Percentiles rank a stretch among this genome's conserved stretches.
These are phyloP conservation scores for Leucoagaricus sp. DNA, from an alignment of 1,284 basidiomycete species.

Conservation along the genomic window DNA sequence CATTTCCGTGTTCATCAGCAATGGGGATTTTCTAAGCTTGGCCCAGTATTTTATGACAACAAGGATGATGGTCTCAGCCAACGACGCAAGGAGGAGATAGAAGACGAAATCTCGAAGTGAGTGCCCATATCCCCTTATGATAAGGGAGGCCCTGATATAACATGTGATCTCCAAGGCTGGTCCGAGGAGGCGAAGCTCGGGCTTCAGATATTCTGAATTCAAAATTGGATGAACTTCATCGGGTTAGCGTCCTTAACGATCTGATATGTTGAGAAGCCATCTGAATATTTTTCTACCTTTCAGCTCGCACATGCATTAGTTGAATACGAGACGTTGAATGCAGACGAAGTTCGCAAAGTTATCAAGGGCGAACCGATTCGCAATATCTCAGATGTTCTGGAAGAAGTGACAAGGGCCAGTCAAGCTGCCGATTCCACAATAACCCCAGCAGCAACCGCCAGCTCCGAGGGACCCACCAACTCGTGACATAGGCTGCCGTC, in stretches of 20 bases:
- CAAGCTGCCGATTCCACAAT: not conserved
- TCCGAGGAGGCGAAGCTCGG: constrained; percentile 74
- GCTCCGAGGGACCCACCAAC: not conserved
- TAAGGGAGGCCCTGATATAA: constrained; percentile 15
- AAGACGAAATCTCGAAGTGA: constrained; percentile 79
- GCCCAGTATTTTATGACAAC: constrained; percentile 80
- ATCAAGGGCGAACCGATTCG: constrained; percentile 80
- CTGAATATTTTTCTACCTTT: constrained; percentile 3
- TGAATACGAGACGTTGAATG: constrained; percentile 91
- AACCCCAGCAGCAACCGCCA: not conserved
- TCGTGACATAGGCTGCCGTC: not conserved
- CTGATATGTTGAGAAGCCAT: constrained; percentile 2
- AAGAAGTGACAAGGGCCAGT: constrained; percentile 47
- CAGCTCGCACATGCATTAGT: constrained; percentile 88
- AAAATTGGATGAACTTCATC: constrained; percentile 80
- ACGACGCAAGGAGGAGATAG: constrained; percentile 78
- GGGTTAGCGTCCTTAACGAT: constrained; percentile 45
- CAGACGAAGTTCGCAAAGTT: constrained; percentile 84
- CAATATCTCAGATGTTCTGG: constrained; percentile 61
- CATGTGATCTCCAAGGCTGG: constrained; percentile 49
- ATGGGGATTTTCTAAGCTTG: constrained; percentile 89
- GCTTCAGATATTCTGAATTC: constrained; percentile 69
- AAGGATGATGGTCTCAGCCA: constrained; percentile 71
- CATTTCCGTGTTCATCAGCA: constrained; percentile 39
- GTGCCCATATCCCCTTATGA: constrained; percentile 26